Evolutionary conservation across 2,329 filamentous ascomycete genomes (phyloP), one percentile per base, ranked within the genome.

Genomic region (Gnomoniopsis smithogilvyi): DNA sequence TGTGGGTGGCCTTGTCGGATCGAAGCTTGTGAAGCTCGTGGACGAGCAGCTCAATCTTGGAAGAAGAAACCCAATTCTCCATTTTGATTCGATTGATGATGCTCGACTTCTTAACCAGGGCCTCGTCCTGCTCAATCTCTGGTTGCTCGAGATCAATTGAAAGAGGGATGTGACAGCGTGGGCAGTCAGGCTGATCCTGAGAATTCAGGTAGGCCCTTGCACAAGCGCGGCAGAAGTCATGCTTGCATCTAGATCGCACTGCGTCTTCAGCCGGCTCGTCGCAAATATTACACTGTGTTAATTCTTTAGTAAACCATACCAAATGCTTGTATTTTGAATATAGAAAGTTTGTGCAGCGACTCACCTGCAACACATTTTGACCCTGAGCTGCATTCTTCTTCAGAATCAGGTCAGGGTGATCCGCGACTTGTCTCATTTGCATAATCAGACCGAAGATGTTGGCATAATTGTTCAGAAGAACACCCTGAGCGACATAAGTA

Each of bases 31-130:
- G 95, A 2, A 99, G 83, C 69, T 98, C 92, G 69, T 97, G 96
- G 11, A 98, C 89, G 6, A 99, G 84, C 72, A 96, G 87, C 76
- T 99, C 95, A 65, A 99, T 99, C 78, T 99, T 99, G 63, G 93
- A 97, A 1, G 92, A 97, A 0, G 92, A 96, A 0, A 92, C 96
- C 95, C 95, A 99, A 68, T 98, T 91, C 72, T 96, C 91, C 93
- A 98, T 97, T 74, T 94, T 92, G 76, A 99, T 98, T 57, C 95
- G 90, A 73, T 98, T 98, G 80, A 98, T 96, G 72, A 99, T 99
- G 1, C 92, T 96, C 15, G 87, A 93, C 76, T 97, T 97, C 82
- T 96, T 97, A 61, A 96, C 87, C 7, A 87, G 76, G 1, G 86
- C 82, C 71, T 94, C 90, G 63, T 97, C 91, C 73, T 97, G 93